These are phyloP conservation scores for Exobasidium cylindrosporum DNA, from an alignment of 1,284 basidiomycete genomes.

Conservation along the genomic window DNA sequence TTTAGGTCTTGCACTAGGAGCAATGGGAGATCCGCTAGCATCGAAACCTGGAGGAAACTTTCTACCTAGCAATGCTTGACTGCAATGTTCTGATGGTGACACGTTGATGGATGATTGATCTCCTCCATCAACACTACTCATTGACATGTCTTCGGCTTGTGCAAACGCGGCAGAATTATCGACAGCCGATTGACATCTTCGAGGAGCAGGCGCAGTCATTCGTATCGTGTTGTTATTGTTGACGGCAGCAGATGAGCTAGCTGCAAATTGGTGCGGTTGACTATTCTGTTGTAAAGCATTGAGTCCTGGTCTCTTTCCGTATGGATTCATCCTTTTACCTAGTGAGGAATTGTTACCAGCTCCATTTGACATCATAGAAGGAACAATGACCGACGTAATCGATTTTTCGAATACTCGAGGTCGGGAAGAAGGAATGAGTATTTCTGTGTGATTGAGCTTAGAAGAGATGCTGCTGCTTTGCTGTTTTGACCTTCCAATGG, in stretches of 20 bases:
- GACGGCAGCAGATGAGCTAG: slow-evolving; percentile 33
- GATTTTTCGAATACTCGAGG: slow-evolving; percentile 32
- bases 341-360: slow-evolving; percentile 15
- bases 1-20: slow-evolving; percentile 21
- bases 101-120: slow-evolving; percentile 7
- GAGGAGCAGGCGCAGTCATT: slow-evolving; percentile 34
- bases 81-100: not conserved
- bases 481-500: not conserved
- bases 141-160: slow-evolving; percentile 9
- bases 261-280: slow-evolving; percentile 16
- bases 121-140: slow-evolving; percentile 4
- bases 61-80: not conserved
- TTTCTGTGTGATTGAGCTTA: not conserved
- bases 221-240: slow-evolving; percentile 16
- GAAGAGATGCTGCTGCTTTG: not conserved
- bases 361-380: slow-evolving; percentile 7
- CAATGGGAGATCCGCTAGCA: slow-evolving; percentile 39
- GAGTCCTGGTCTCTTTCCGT: slow-evolving; percentile 28
- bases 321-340: slow-evolving; percentile 42
- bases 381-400: slow-evolving; percentile 25
- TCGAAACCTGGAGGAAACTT: slow-evolving; percentile 19
- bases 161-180: slow-evolving; percentile 19
- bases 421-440: slow-evolving; percentile 19
- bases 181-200: slow-evolving; percentile 33
- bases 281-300: slow-evolving; percentile 11